These are phyloP conservation scores for Vitis rotundifolia DNA, from an alignment of 164 flowering plant genomes.

Conservation along the genomic window DNA sequence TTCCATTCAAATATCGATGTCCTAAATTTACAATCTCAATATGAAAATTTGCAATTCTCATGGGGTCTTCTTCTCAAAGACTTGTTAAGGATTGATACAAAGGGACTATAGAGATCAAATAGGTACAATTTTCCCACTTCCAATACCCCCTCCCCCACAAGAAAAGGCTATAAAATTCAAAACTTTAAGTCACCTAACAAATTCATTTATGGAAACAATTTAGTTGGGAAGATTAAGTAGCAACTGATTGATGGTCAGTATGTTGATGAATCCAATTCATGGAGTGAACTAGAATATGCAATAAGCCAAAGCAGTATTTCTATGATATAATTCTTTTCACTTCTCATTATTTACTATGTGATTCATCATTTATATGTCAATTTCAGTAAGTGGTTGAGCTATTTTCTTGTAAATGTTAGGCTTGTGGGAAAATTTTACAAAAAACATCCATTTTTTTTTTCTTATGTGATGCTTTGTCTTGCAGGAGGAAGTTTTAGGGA, in stretches of 20 bases:
- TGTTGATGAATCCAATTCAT: slow-evolving; percentile 53
- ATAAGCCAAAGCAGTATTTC: slow-evolving; percentile 41
- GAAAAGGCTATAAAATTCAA: too few relatives aligned
- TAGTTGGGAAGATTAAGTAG: slow-evolving; percentile 61
- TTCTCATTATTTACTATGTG: not conserved
- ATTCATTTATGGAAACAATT: slow-evolving; percentile 36
- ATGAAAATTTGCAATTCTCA: slow-evolving; percentile 48
- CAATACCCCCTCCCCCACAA: not conserved
- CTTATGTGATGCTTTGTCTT: too few relatives aligned
- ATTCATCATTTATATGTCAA: not conserved
- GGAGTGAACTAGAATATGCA: slow-evolving; percentile 52
- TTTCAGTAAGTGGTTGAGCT: not conserved
- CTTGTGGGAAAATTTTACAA: too few relatives aligned
- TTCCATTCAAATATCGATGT: too few relatives aligned
- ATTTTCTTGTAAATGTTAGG: too few relatives aligned
- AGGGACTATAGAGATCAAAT: slow-evolving; percentile 51
- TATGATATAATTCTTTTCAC: slow-evolving; percentile 48
- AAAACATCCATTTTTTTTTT: too few relatives aligned
- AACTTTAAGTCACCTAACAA: not conserved
- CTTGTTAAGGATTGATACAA: slow-evolving; percentile 67
- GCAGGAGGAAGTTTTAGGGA: too few relatives aligned
- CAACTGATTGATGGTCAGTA: slow-evolving; percentile 46
- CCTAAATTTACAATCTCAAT: too few relatives aligned
- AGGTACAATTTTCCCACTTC: slow-evolving; percentile 35
- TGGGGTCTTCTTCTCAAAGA: slow-evolving; percentile 95